A percentile compares a stretch with the other conserved stretches of the same genome.
phyloP scores from a whole-genome alignment of 257 asterid genomes.

The Salvia splendens region DNA sequence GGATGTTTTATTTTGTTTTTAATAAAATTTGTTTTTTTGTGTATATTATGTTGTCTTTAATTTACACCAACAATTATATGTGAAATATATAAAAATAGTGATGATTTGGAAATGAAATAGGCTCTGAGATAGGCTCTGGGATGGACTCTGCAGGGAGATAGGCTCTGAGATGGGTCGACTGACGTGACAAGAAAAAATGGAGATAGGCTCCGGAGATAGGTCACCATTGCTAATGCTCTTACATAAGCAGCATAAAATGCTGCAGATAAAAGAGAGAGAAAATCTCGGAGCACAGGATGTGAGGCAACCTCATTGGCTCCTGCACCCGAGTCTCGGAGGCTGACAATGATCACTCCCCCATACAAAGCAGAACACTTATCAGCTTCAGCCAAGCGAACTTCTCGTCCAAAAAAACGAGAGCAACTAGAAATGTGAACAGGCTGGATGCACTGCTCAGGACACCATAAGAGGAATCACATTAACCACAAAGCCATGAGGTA shows the following conservation, averaged over 20 bases:
- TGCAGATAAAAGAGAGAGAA: conserved; percentile 70
- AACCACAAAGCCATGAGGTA: not conserved
- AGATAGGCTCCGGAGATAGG: no score
- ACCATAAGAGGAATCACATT: conserved; percentile 25
- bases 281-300: conserved; percentile 74
- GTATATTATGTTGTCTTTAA: no score
- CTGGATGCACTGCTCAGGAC: conserved; percentile 90
- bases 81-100: no score
- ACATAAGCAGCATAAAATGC: conserved; percentile 80
- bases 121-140: no score
- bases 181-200: no score
- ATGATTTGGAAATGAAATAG: no score
- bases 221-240: no score
- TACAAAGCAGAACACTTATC: conserved; percentile 85
- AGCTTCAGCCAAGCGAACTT: conserved; percentile 86
- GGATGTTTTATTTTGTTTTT: no score
- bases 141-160: no score
- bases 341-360: conserved; percentile 90
- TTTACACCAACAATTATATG: no score
- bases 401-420: conserved; percentile 86
- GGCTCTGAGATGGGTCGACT: no score
- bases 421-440: conserved; percentile 86
- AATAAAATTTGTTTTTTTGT: no score
- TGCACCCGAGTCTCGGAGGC: conserved; percentile 73
- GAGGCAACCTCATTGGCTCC: conserved; percentile 55